Evolutionary conservation across 2,329 filamentous ascomycete species (phyloP).

Genomic region (Diaporthe eres): DNA sequence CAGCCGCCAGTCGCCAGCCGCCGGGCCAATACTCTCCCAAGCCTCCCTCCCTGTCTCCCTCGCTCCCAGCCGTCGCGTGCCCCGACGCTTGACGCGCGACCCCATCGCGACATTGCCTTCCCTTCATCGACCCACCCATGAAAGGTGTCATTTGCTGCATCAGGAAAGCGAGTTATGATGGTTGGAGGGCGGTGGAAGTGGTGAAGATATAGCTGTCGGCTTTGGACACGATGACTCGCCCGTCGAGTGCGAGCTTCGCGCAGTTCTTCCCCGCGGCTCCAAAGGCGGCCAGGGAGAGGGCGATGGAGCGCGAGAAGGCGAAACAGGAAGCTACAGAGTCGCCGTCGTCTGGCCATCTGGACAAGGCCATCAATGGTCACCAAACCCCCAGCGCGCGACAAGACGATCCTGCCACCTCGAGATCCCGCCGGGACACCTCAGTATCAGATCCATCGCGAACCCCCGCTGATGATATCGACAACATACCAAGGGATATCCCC

Average conservation of each 20-base stretch:
- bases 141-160: constrained; percentile 53
- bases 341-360: constrained; percentile 44
- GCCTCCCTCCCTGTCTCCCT: constrained; percentile 20
- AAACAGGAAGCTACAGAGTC: constrained; percentile 61
- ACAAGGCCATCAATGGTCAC: constrained; percentile 46
- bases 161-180: constrained; percentile 66
- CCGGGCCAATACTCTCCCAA: constrained; percentile 29
- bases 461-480: constrained; percentile 69
- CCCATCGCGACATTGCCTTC: constrained; percentile 34
- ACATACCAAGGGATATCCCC: constrained; percentile 74
- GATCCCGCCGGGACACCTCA: constrained; percentile 52
- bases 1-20: constrained; percentile 20
- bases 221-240: constrained; percentile 79
- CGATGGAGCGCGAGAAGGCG: constrained; percentile 73
- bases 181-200: constrained; percentile 66
- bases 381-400: constrained; percentile 42
- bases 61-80: constrained; percentile 40
- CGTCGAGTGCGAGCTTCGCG: constrained; percentile 82
- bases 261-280: constrained; percentile 89
- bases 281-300: constrained; percentile 71
- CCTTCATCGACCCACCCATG: constrained; percentile 49
- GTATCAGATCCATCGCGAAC: constrained; percentile 55
- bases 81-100: constrained; percentile 41
- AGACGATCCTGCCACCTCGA: constrained; percentile 51
- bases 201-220: constrained; percentile 61